phyloP scores from a whole-genome alignment of 805 yeast species.

The Lachancea cidri region DNA sequence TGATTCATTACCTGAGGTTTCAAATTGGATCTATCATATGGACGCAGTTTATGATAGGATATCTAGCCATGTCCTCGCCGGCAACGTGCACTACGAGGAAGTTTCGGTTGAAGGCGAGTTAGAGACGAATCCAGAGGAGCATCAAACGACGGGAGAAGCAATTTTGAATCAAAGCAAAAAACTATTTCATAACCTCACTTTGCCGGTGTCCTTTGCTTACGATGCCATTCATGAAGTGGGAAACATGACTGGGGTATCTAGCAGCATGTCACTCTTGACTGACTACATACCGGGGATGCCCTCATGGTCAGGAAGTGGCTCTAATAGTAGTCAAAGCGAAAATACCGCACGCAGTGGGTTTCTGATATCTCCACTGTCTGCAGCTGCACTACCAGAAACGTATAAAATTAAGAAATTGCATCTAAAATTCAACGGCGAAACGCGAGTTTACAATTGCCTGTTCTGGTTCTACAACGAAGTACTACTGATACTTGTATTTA shows the following conservation, averaged over 20 bases:
- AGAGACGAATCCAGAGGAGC: slow-evolving; percentile 1
- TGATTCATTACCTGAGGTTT: slow-evolving; percentile 21
- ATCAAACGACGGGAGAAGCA: background rate
- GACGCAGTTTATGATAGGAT: slow-evolving; percentile 23
- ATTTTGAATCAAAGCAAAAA: slow-evolving; percentile 10
- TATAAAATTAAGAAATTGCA: slow-evolving; percentile 21
- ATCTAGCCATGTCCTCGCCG: slow-evolving; percentile 28
- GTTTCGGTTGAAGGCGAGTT: slow-evolving; percentile 11
- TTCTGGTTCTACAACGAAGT: slow-evolving; percentile 31
- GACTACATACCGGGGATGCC: slow-evolving; percentile 27
- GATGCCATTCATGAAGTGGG: slow-evolving; percentile 35
- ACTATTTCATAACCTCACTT: slow-evolving; percentile 27
- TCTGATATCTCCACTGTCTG: slow-evolving; percentile 27
- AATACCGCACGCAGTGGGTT: slow-evolving; percentile 22
- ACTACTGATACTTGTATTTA: slow-evolving; percentile 22
- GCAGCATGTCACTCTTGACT: slow-evolving; percentile 26
- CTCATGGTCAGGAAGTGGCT: slow-evolving; percentile 1
- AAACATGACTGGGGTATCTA: slow-evolving; percentile 29
- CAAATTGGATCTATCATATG: slow-evolving; percentile 32
- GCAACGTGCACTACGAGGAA: slow-evolving; percentile 26
- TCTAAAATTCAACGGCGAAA: slow-evolving; percentile 14
- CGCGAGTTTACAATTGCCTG: slow-evolving; percentile 17
- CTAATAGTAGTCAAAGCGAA: background rate
- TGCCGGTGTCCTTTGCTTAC: slow-evolving; percentile 31
- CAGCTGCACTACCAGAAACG: slow-evolving; percentile 19